Percentiles rank a stretch among this genome's conserved stretches.
These are phyloP conservation scores for Naganishia sp. DNA, from an alignment of 1,284 basidiomycete genomes.

Conservation along the genomic window DNA sequence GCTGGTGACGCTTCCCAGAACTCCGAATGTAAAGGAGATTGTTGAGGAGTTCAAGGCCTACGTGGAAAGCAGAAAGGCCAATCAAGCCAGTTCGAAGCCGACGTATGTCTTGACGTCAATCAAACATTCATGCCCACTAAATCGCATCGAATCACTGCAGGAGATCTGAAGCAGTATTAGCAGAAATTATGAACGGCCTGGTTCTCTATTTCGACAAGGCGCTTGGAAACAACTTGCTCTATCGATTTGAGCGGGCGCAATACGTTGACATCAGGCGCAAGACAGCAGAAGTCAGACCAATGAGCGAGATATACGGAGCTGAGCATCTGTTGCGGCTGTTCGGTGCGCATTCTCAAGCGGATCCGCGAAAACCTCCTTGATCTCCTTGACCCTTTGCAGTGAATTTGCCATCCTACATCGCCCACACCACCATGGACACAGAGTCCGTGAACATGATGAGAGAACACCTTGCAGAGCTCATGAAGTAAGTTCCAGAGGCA, in stretches of 20 bases:
- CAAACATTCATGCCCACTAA: too few species aligned
- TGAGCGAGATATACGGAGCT: constrained; percentile 89
- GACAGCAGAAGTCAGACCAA: constrained; percentile 72
- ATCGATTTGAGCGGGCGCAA: constrained; percentile 90
- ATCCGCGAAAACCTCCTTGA: neutral
- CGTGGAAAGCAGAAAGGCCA: constrained; percentile 51
- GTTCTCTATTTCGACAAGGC: constrained; percentile 91
- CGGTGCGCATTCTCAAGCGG: constrained; percentile 60
- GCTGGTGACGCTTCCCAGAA: constrained; percentile 83
- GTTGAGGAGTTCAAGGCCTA: constrained; percentile 76
- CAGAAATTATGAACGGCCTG: constrained; percentile 85
- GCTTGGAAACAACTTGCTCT: constrained; percentile 85
- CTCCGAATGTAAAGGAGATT: constrained; percentile 75
- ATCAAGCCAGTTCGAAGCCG: constrained; percentile 49
- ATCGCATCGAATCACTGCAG: constrained; percentile 49
- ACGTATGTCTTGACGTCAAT: constrained; percentile 39
- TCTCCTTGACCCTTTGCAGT: constrained; percentile 48
- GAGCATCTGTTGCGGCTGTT: constrained; percentile 91
- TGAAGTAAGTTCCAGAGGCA: constrained; percentile 68
- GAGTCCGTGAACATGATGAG: constrained; percentile 80
- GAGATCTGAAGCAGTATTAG: constrained; percentile 60
- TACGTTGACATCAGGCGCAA: constrained; percentile 79
- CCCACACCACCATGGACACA: constrained; percentile 84
- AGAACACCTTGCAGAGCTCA: constrained; percentile 86
- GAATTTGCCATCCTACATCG: constrained; percentile 71